These are phyloP conservation scores for Saccharomycopsis phalli DNA, from an alignment of 1,139 yeast species.

Conservation along the genomic window DNA sequence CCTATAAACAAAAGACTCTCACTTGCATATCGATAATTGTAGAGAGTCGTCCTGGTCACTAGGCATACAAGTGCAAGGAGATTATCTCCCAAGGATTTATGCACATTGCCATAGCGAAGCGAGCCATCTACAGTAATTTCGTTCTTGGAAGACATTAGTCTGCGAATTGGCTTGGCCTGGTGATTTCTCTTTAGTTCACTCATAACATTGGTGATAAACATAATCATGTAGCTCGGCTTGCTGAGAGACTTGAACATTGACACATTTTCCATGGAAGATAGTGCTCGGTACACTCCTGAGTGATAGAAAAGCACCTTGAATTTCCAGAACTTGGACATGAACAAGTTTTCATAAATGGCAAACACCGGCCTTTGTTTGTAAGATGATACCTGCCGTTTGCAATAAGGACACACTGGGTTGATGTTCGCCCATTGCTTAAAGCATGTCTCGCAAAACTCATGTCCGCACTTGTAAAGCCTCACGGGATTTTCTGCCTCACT, in stretches of 20 bases:
- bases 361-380: constrained; percentile 3
- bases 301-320: background rate
- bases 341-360: constrained; percentile 7
- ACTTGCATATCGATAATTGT: background rate
- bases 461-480: constrained; percentile 16
- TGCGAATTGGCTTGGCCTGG: background rate
- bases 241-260: background rate
- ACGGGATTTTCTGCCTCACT: constrained; percentile 4
- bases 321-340: constrained; percentile 18
- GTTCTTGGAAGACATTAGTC: background rate
- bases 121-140: background rate
- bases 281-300: background rate
- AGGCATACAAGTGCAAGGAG: background rate
- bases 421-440: constrained; percentile 14
- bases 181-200: background rate
- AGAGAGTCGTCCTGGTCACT: background rate
- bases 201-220: background rate
- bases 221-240: background rate
- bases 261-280: background rate
- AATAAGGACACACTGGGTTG: constrained; percentile 16
- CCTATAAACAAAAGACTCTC: constrained; percentile 5
- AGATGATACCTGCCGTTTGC: constrained; percentile 7
- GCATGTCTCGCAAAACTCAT: constrained; percentile 13
- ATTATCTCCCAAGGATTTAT: background rate
- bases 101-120: background rate